Conservation (phyloP, 2,329 filamentous ascomycete genomes). For the Hortaea werneckii region DNA sequence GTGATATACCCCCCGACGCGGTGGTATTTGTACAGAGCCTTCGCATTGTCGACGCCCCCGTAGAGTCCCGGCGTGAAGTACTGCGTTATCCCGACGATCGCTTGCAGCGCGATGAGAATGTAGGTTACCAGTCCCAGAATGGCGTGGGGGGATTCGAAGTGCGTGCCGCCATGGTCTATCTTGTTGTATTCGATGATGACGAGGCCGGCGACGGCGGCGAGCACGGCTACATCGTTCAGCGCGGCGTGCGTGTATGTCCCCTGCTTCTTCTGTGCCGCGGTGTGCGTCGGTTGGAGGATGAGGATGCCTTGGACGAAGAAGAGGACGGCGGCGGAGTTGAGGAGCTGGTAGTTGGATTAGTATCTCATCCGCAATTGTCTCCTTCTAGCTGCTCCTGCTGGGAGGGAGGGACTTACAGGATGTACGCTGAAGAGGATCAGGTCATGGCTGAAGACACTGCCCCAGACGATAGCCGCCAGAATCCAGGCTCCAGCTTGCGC, state of each 20-base stretch:
- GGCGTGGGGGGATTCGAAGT: constrained; percentile 74
- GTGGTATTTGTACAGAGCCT: constrained; percentile 84
- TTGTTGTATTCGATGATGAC: constrained; percentile 79
- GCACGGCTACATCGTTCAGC: constrained; percentile 57
- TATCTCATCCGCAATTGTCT: background rate
- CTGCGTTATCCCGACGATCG: constrained; percentile 70
- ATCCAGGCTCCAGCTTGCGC: constrained; percentile 72
- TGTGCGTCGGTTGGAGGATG: constrained; percentile 77
- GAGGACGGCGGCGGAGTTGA: constrained; percentile 52
- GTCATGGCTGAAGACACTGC: constrained; percentile 57
- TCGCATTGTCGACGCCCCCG: constrained; percentile 69
- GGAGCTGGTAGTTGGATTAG: constrained; percentile 17
- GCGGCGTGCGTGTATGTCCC: constrained; percentile 57
- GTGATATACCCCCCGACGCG: constrained; percentile 66
- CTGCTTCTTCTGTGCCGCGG: constrained; percentile 58
- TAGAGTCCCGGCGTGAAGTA: constrained; percentile 67
- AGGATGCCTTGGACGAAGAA: constrained; percentile 71
- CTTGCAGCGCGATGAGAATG: constrained; percentile 60
- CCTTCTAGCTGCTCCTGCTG: background rate
- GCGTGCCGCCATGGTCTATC: constrained; percentile 50
- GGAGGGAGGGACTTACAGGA: constrained; percentile 50
- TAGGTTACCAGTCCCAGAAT: constrained; percentile 73
- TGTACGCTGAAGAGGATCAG: constrained; percentile 81
- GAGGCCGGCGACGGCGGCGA: constrained; percentile 54
- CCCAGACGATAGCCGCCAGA: constrained; percentile 44